These are phyloP conservation scores for Neurospora cerealis DNA, from an alignment of 495 filamentous ascomycete species.

Conservation along the genomic window DNA sequence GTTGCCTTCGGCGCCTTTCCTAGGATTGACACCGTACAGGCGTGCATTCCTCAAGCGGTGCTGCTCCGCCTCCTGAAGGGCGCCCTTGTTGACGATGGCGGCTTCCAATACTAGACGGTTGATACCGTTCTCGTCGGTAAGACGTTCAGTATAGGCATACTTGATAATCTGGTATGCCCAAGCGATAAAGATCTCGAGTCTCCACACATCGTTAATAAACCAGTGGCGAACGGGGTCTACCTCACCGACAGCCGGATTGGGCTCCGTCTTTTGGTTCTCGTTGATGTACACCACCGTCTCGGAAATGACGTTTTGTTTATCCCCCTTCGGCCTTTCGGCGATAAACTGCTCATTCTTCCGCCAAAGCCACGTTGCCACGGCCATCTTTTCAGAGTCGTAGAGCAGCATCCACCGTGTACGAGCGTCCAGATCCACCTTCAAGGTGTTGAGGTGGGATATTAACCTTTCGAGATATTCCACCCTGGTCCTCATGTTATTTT, in stretches of 20 bases:
- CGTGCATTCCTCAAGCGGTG: constrained; percentile 60
- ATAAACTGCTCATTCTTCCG: constrained; percentile 55
- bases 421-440: constrained; percentile 45
- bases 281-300: constrained; percentile 61
- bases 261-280: constrained; percentile 56
- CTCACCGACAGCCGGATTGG: constrained; percentile 46
- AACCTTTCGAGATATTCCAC: constrained; percentile 62
- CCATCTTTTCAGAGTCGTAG: constrained; percentile 84
- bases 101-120: constrained; percentile 58
- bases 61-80: constrained; percentile 59
- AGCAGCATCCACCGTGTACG: constrained; percentile 68
- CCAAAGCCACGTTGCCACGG: constrained; percentile 77
- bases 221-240: constrained; percentile 67
- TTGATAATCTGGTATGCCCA: constrained; percentile 67
- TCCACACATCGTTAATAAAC: constrained; percentile 69
- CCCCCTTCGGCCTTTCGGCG: constrained; percentile 28
- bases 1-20: constrained; percentile 54
- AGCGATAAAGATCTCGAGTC: constrained; percentile 62
- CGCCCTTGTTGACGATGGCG: constrained; percentile 62
- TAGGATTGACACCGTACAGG: constrained; percentile 59
- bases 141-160: constrained; percentile 47
- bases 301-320: constrained; percentile 48
- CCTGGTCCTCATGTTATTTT: constrained; percentile 65
- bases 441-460: constrained; percentile 51
- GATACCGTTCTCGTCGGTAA: constrained; percentile 35